These are phyloP conservation scores for Dendrobium nobile DNA, from an alignment of 106 monocot species.

Conservation along the genomic window DNA sequence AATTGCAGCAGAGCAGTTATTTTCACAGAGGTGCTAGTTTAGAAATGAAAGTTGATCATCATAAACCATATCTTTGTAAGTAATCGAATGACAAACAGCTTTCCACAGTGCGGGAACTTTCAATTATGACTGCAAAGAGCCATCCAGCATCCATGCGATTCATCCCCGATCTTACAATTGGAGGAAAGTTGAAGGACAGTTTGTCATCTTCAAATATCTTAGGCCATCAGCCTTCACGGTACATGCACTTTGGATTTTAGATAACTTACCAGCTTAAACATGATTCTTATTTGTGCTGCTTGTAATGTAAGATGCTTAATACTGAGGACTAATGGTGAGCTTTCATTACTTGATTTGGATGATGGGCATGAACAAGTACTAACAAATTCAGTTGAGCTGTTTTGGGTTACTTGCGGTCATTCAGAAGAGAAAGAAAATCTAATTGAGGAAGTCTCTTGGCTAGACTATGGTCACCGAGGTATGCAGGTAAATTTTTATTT, in stretches of 20 bases:
- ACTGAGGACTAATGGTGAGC: constrained; percentile 88
- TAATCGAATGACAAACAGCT: constrained; percentile 86
- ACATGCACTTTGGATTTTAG: neutral
- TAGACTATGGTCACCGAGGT: constrained; percentile 93
- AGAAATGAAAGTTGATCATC: constrained; percentile 9
- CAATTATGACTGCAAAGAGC: constrained; percentile 95
- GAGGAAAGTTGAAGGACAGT: constrained; percentile 24
- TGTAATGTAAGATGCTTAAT: constrained; percentile 71
- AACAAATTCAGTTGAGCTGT: constrained; percentile 80
- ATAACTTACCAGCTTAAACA: neutral
- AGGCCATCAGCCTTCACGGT: constrained; percentile 80
- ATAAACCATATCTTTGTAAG: constrained; percentile 28
- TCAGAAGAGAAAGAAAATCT: constrained; percentile 87
- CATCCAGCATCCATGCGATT: constrained; percentile 92
- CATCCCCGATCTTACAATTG: constrained; percentile 52
- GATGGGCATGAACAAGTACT: constrained; percentile 89
- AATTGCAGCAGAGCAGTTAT: neutral
- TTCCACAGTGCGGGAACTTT: constrained; percentile 93
- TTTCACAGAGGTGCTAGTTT: neutral
- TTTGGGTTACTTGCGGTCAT: constrained; percentile 94
- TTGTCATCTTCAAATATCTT: constrained; percentile 23
- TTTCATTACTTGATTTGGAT: constrained; percentile 97
- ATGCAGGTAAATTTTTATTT: constrained; percentile 66
- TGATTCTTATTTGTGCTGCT: constrained; percentile 9
- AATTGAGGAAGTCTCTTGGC: constrained; percentile 96